phyloP scores from a whole-genome alignment of 164 flowering plant species.

The Protea cynaroides region DNA sequence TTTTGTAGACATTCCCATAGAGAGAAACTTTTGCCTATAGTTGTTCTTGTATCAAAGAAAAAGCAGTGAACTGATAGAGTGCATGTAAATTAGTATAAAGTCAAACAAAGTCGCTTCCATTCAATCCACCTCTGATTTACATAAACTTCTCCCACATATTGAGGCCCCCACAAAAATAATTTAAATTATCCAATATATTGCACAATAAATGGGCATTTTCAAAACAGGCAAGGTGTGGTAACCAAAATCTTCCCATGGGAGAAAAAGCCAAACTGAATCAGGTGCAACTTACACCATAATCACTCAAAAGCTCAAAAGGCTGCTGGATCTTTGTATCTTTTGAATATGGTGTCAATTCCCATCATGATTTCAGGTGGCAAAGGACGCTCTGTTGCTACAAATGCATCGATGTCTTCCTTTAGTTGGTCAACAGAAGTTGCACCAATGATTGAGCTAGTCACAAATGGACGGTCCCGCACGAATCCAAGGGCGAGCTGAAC shows the following conservation, averaged over 20 bases:
- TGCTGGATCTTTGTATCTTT: constrained; percentile 76
- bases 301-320: constrained; percentile 34
- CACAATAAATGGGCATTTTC: background rate
- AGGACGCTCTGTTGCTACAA: constrained; percentile 62
- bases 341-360: constrained; percentile 60
- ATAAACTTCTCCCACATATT: no score
- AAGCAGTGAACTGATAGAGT: no score
- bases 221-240: background rate
- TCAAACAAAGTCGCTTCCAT: no score
- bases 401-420: constrained; percentile 79
- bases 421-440: constrained; percentile 84
- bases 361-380: constrained; percentile 57
- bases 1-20: no score
- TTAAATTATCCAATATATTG: no score
- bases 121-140: no score
- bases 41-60: no score
- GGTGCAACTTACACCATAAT: background rate
- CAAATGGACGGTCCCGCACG: constrained; percentile 77
- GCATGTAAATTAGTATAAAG: no score
- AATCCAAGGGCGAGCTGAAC: constrained; percentile 89
- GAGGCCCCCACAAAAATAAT: no score
- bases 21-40: no score
- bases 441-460: constrained; percentile 90
- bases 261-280: background rate
- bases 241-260: background rate